Evolutionary conservation across 257 asterid genomes (phyloP), one percentile per base, ranked within the genome.

Genomic region (Solanum chiquidenum): DNA sequence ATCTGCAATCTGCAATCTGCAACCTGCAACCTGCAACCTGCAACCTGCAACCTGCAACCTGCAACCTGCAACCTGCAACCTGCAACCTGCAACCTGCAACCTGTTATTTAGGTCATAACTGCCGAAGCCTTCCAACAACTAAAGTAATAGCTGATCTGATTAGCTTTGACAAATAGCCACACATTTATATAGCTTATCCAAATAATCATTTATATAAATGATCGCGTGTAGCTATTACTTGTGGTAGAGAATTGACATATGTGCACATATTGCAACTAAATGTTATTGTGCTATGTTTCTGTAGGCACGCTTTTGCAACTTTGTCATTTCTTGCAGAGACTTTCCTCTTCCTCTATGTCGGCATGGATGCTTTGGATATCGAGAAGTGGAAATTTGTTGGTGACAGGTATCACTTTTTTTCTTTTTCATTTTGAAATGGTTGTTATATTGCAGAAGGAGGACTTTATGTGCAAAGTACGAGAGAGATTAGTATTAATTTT

Each of bases 341-440:
- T 72, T 91, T 91, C 86, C 89, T 91, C 87, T 91, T 90, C 86
- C 93, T 91, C 62, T 91, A 91, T 85, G 93, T 91, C 55, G 93
- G 93, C 87, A 91, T 91, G 91, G 93, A 91, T 90, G 93, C 93
- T 34, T 83, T 91, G 90, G 93, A 91, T 77, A 91, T 91, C 3
- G 93, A 91, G 84, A 90, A 90, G 85, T 91, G 93, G 93, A 87
- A 74, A 27, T 86, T 86, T 58, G 89, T 91, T 6, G 84, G 89
- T 52, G 87, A 89, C 75, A 90, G 93, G 93, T 91, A 91, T 74
- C 5, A 5, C 21, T 31, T 69, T 31, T 69, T 34, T 72, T 72
- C 37, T 69, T 33, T 16, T 16, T 72, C 27, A 33, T 31, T 13
- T 33, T 18, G 46, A 72, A 72, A 34, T 33, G 27, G 13, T 33